Evolutionary conservation across 2,329 filamentous ascomycete species (phyloP).

Genomic region (Dendrostoma leiphaemia): DNA sequence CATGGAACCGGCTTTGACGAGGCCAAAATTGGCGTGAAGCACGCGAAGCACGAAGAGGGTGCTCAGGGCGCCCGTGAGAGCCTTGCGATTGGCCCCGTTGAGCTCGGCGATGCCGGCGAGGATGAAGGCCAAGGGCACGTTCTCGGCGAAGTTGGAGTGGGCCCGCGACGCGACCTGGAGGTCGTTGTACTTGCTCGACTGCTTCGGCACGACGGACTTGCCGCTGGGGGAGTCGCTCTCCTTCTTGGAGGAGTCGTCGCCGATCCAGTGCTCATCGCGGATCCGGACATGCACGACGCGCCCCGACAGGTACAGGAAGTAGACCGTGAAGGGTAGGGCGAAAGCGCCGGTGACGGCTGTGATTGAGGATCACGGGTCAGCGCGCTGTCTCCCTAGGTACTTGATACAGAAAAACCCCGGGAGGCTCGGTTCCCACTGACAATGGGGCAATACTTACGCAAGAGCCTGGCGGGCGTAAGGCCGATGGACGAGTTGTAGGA

Average conservation of each 20-base stretch:
- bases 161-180: slow-evolving; percentile 26
- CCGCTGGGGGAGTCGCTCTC: slow-evolving; percentile 18
- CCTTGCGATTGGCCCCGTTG: slow-evolving; percentile 28
- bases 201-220: slow-evolving; percentile 10
- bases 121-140: slow-evolving; percentile 29
- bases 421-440: too few species aligned
- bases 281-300: slow-evolving; percentile 27
- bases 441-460: background rate
- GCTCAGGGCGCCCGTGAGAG: slow-evolving; percentile 24
- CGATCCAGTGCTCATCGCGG: slow-evolving; percentile 26
- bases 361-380: background rate
- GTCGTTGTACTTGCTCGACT: slow-evolving; percentile 18
- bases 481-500: background rate
- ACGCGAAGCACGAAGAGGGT: slow-evolving; percentile 27
- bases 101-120: slow-evolving; percentile 30
- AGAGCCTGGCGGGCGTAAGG: background rate
- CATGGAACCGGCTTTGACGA: slow-evolving; percentile 22
- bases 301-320: slow-evolving; percentile 28
- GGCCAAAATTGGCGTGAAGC: slow-evolving; percentile 28
- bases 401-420: too few species aligned
- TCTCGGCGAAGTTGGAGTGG: slow-evolving; percentile 31
- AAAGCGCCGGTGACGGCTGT: slow-evolving; percentile 31
- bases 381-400: too few species aligned
- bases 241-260: slow-evolving; percentile 19
- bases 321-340: slow-evolving; percentile 30